phyloP scores from a whole-genome alignment of 305 asterid genomes.

The Fraxinus paxiana region DNA sequence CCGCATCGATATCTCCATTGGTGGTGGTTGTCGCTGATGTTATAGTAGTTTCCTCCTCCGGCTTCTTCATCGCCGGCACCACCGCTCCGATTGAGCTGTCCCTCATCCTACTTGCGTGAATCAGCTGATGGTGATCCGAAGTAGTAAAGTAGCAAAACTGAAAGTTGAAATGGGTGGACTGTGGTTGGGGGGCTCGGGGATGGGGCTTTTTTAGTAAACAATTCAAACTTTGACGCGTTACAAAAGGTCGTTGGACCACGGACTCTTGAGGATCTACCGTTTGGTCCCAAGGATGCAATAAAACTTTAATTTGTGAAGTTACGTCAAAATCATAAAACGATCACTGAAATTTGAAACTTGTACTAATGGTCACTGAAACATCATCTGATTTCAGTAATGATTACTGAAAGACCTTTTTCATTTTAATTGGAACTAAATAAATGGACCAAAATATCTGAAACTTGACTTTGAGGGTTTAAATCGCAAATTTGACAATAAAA shows the following conservation, averaged over 20 bases:
- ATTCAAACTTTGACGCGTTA: not conserved
- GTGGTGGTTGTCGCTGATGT: not conserved
- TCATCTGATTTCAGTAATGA: no score
- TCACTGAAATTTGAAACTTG: no score
- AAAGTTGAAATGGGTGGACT: not conserved
- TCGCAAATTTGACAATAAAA: no score
- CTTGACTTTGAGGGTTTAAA: no score
- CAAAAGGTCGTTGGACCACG: not conserved
- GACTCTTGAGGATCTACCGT: no score
- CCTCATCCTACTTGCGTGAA: slow-evolving; percentile 27
- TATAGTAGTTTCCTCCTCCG: slow-evolving; percentile 7
- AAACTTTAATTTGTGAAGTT: no score
- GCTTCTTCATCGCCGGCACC: slow-evolving; percentile 34
- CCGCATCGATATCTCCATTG: slow-evolving; percentile 8
- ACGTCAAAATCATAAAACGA: no score
- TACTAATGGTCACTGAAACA: no score
- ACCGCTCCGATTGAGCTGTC: slow-evolving; percentile 36
- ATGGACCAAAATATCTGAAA: no score
- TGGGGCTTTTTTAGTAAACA: not conserved
- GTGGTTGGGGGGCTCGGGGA: not conserved
- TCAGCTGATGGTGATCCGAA: not conserved
- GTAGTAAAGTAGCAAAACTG: not conserved
- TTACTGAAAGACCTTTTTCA: no score
- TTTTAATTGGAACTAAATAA: no score
- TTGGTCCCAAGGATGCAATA: no score